Base-by-base conservation (phyloP, 768 basidiomycete genomes). In the Tricholoma saponaceum region DNA sequence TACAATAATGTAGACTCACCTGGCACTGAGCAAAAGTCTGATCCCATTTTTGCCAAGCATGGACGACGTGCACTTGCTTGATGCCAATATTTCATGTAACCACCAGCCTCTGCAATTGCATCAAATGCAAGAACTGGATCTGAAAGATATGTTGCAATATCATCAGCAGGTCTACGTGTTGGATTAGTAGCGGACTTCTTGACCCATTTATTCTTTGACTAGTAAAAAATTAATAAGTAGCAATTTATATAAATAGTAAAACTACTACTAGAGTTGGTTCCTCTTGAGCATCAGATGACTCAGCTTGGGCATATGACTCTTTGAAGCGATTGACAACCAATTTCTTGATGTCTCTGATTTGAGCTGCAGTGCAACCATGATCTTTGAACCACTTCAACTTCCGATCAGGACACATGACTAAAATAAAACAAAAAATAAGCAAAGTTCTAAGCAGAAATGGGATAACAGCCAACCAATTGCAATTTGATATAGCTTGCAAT, bases 401-500 rank as follows among this genome's bases (percentile, higher is more conserved):
- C 43, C 13, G 43, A 44, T 44, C 43, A 44, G 43, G 43, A 44
- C 4, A 18, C 43, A 44, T 44, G n/a, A 44, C 43, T 44, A 44
- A 18, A 18, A 44, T 18, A 23, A 18, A 60, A 50, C 23, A 16
- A 23, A 44, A 23, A 44, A 44, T 44, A 18, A 18, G 18, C 7
- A 66, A 30, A 32, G 30, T 32, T 10, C 30, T 5, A 23, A 3
- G 57, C 8, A 14, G 58, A 39, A 3, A 51, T 49, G n/a, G 58
- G 52, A 23, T 26, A 51, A 50, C 12, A 14, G 57, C 46, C 16
- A 54, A 64, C 61, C 61, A 57, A 65, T 63, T 7, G 62, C 54
- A 59, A 65, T 57, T 7, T 61, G 8, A 55, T 65, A 65, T 12
- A 65, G 54, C 43, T 62, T 51, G 51, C 59, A 61, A 30, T 63